A percentile compares a stretch with the other conserved stretches of the same genome.
phyloP scores from a whole-genome alignment of 2,329 filamentous ascomycete species.

The Fusarium falciforme region DNA sequence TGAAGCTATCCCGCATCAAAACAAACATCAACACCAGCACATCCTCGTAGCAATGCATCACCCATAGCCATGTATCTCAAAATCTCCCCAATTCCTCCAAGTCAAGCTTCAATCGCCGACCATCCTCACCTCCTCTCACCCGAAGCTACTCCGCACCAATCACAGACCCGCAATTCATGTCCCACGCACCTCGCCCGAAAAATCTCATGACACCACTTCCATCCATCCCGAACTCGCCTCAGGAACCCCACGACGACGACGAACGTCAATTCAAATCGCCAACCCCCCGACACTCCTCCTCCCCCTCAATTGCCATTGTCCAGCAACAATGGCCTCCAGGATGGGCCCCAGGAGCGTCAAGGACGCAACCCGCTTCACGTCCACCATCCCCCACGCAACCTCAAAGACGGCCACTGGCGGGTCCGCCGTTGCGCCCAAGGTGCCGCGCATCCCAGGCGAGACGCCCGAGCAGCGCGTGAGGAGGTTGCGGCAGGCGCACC shows the following conservation, averaged over 20 bases:
- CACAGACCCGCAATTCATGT: conserved; percentile 44
- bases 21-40: background rate
- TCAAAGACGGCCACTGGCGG: conserved; percentile 63
- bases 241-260: conserved; percentile 10
- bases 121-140: conserved; percentile 42
- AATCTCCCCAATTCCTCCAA: background rate
- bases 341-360: conserved; percentile 74
- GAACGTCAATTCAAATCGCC: conserved; percentile 5
- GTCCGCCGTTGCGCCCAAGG: conserved; percentile 47
- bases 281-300: background rate
- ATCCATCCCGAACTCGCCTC: conserved; percentile 37
- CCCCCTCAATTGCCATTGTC: background rate
- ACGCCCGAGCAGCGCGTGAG: conserved; percentile 77
- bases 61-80: background rate
- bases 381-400: conserved; percentile 70
- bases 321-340: conserved; percentile 54
- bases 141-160: conserved; percentile 54
- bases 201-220: conserved; percentile 53
- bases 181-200: conserved; percentile 43
- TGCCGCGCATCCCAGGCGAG: conserved; percentile 59
- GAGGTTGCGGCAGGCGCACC: conserved; percentile 74
- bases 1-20: background rate
- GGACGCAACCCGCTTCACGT: conserved; percentile 80
- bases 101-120: background rate
- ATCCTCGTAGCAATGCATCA: background rate